Base-by-base conservation (phyloP, 106 monocot species). In the Dioscorea dumetorum region DNA sequence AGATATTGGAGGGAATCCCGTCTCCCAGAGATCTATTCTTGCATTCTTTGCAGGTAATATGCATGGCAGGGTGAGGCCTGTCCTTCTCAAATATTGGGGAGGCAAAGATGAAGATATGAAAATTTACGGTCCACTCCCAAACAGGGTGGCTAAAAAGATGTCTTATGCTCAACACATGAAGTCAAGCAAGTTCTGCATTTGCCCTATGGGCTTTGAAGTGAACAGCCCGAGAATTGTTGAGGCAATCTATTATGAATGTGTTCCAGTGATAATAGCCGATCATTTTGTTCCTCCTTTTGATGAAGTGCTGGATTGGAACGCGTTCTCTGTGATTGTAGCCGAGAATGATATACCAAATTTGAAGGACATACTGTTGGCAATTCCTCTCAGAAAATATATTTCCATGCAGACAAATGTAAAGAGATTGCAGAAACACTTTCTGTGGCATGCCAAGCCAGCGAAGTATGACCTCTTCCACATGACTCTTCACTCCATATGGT, bases 211-310 rank as follows among this genome's bases (percentile, higher is more conserved):
- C 6, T 97, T 78, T 35, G 91, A 92, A 71, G 89, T 97, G 5
- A 97, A 97, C 76, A 97, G 97, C 60, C 97, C 97, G 0, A 82
- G 91, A 66, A 89, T 97, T 12, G 89, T 92, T n/a, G 97, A 97
- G 76, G 91, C 97, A 8, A 82, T 97, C 20, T 89, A 91, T 61
- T 83, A 86, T 17, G 91, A 86, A 24, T 97, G 97, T 68, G 97
- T 97, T 60, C 97, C 97, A 0, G 91, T 97, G 19, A 91, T 97
- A 32, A 68, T 57, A 13, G 68, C 53, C 3, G 68, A 68, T 53
- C 31, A 56, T 48, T 89, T 91, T 52, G 89, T 87, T 9, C 82
- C 84, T 41, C 97, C 97, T 22, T 79, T 97, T 3, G 88, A 89
- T 16, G 88, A 97, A 58, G 82, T 92, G n/a, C 64, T 97, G 21